A percentile compares a stretch with the other conserved stretches of the same genome.
phyloP scores from a whole-genome alignment of 2,329 filamentous ascomycete species.

The Talaromyces verruculosus region DNA sequence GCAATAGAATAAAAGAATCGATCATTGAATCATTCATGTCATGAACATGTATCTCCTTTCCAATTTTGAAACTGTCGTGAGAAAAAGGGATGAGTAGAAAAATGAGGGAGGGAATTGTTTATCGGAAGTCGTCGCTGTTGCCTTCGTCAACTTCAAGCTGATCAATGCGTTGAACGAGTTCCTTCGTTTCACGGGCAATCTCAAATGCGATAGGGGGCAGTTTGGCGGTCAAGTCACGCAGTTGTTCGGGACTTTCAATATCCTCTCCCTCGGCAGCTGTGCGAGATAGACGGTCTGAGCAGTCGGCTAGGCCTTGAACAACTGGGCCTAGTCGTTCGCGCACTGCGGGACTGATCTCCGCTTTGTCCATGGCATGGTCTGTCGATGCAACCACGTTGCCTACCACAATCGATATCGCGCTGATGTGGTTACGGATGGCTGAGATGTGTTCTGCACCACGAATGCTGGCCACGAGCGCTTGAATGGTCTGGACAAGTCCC shows the following conservation, averaged over 20 bases:
- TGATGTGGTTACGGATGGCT: conserved; percentile 68
- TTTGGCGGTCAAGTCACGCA: conserved; percentile 63
- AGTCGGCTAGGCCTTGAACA: conserved; percentile 55
- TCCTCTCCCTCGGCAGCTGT: conserved; percentile 62
- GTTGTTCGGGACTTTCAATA: conserved; percentile 52
- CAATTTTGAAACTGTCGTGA: not conserved
- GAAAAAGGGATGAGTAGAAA: not conserved
- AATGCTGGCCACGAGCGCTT: conserved; percentile 73
- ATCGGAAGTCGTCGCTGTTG: conserved; percentile 44
- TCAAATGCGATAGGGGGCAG: conserved; percentile 84
- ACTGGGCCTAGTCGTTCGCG: conserved; percentile 48
- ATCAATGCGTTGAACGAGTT: conserved; percentile 58
- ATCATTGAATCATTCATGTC: conserved; percentile 16
- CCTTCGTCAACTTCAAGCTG: conserved; percentile 34
- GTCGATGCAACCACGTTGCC: conserved; percentile 68
- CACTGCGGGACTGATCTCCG: conserved; percentile 50
- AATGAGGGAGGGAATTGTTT: conserved; percentile 9
- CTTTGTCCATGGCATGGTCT: conserved; percentile 53
- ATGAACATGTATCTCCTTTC: conserved; percentile 4
- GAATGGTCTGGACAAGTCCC: conserved; percentile 73
- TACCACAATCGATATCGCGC: conserved; percentile 68
- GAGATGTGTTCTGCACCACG: conserved; percentile 63
- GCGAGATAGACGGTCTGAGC: conserved; percentile 64
- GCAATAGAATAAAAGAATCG: not conserved
- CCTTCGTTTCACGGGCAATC: conserved; percentile 79